A percentile compares a stretch with the other conserved stretches of the same genome.
Conservation (phyloP, 352 stramenopile species). For the Phytopythium oedochilum region DNA sequence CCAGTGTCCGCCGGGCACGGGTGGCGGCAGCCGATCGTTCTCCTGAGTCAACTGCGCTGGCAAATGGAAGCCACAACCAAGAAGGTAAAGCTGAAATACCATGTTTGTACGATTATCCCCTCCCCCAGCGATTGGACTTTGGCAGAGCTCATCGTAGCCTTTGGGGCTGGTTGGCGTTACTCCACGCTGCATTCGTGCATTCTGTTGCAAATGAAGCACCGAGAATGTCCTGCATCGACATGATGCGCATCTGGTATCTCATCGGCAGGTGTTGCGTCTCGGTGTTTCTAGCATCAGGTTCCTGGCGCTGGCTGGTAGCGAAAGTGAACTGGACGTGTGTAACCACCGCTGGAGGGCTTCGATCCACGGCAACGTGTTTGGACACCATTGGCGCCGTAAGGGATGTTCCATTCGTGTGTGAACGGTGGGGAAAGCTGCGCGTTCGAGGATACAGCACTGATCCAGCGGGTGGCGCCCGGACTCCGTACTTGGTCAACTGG, state of each 20-base stretch:
- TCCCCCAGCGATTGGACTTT: too few relatives aligned
- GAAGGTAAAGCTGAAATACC: not conserved
- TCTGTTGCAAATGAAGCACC: not conserved
- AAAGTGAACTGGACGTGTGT: constrained; percentile 19
- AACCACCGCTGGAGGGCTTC: not conserved
- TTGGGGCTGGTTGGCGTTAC: too few relatives aligned
- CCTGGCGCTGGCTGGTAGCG: constrained; percentile 12
- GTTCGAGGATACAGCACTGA: constrained; percentile 7
- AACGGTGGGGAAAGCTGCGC: not conserved
- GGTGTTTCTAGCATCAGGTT: too few relatives aligned
- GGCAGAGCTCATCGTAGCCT: too few relatives aligned
- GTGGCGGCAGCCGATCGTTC: constrained; percentile 54
- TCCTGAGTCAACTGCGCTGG: constrained; percentile 20
- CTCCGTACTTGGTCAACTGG: constrained; percentile 31
- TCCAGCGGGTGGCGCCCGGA: constrained; percentile 1
- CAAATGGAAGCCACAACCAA: not conserved
- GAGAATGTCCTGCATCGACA: constrained; percentile 78
- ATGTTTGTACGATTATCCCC: too few relatives aligned
- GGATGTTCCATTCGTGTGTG: not conserved
- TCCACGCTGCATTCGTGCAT: not conserved
- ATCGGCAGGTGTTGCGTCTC: not conserved
- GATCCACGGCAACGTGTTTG: not conserved
- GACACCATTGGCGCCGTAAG: not conserved
- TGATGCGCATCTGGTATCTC: constrained; percentile 26
- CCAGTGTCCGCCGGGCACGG: constrained; percentile 77